Percentiles rank a stretch among this genome's conserved stretches.
phyloP scores from a whole-genome alignment of 768 basidiomycete species.

The Baorangia bicolor region DNA sequence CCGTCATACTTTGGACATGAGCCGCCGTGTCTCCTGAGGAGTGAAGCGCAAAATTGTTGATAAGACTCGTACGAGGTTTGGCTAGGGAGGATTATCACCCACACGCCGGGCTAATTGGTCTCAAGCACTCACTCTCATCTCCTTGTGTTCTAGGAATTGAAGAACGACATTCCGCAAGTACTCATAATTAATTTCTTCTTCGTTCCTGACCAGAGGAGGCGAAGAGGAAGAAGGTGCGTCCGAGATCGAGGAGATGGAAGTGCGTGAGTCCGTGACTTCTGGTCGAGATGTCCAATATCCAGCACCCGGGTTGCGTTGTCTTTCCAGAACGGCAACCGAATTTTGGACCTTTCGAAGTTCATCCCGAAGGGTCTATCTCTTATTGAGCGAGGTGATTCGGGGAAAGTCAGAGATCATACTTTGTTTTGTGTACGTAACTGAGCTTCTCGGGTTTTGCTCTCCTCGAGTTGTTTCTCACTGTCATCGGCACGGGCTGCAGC shows the following conservation, averaged over 20 bases:
- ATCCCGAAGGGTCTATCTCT: constrained; percentile 78
- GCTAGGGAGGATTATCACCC: constrained; percentile 42
- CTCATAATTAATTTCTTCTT: constrained; percentile 94
- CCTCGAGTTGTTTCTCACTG: constrained; percentile 71
- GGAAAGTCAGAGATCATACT: constrained; percentile 41
- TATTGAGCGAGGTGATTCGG: constrained; percentile 3
- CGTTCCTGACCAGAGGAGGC: constrained; percentile 43
- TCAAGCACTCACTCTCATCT: constrained; percentile 80
- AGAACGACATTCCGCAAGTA: constrained; percentile 95
- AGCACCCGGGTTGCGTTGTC: constrained; percentile 89
- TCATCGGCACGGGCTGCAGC: constrained; percentile 45
- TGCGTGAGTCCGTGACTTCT: constrained; percentile 34
- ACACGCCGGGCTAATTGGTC: not conserved
- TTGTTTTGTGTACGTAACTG: constrained; percentile 78
- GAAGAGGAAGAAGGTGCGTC: constrained; percentile 37
- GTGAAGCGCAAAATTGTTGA: constrained; percentile 94
- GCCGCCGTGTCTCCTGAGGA: constrained; percentile 86
- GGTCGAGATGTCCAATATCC: constrained; percentile 79
- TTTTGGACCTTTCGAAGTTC: constrained; percentile 95
- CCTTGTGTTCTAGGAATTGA: constrained; percentile 97
- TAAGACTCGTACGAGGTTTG: constrained; percentile 86
- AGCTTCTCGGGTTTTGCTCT: constrained; percentile 63
- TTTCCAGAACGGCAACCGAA: constrained; percentile 85
- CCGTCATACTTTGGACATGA: constrained; percentile 78
- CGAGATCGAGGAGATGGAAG: constrained; percentile 44